Evolutionary conservation across 2,329 filamentous ascomycete species (phyloP).

Genomic region (Colletotrichum spaethianum): DNA sequence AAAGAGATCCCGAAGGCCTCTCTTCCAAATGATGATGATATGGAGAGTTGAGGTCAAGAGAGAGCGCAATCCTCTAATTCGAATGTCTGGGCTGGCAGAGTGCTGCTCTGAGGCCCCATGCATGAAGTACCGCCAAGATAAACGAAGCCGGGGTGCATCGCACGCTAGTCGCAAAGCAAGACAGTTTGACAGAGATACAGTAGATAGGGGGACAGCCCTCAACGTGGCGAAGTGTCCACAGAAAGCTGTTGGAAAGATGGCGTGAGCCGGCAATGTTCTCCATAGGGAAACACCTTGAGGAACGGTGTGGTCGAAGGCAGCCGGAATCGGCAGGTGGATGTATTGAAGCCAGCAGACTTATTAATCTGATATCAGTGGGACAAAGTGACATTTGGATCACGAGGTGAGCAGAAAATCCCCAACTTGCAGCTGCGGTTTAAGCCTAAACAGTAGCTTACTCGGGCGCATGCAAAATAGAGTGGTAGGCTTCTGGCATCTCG

Average conservation of each 20-base stretch:
- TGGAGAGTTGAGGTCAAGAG: not conserved
- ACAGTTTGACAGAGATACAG: not conserved
- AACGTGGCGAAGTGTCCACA: constrained; percentile 3
- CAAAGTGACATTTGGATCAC: not conserved
- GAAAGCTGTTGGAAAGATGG: not conserved
- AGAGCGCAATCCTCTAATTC: constrained; percentile 12
- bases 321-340: constrained; percentile 27
- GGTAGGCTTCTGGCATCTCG: not conserved
- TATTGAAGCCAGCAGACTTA: not conserved
- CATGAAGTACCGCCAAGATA: constrained; percentile 1
- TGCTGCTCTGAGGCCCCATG: constrained; percentile 1
- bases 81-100: not conserved
- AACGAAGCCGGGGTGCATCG: constrained; percentile 6
- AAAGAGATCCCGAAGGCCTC: not conserved
- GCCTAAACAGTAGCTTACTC: constrained; percentile 13
- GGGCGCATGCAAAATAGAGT: not conserved
- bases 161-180: not conserved
- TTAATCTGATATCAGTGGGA: constrained; percentile 14
- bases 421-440: not conserved
- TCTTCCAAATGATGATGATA: not conserved
- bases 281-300: constrained; percentile 6
- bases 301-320: not conserved
- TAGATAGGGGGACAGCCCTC: not conserved
- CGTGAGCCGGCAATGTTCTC: constrained; percentile 6
- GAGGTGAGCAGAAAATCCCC: constrained; percentile 8